Percentiles rank a stretch among this genome's conserved stretches.
Conservation (phyloP, 139 green algal species). For the Chlorella sp. region DNA sequence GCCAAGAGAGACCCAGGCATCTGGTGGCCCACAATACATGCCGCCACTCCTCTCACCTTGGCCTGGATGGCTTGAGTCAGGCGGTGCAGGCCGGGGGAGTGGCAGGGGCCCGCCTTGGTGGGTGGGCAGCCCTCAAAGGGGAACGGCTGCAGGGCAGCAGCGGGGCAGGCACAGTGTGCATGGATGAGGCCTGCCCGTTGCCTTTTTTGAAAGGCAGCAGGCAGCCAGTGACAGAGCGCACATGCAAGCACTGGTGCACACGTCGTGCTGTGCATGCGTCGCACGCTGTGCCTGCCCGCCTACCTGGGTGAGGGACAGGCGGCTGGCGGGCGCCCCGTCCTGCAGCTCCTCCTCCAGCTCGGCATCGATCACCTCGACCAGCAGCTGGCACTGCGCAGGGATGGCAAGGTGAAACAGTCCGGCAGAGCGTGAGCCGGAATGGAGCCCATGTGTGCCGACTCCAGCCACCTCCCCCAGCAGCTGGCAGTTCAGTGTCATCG, state of each 20-base stretch:
- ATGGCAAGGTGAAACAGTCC: too few relatives aligned
- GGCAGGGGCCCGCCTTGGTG: conserved; percentile 29
- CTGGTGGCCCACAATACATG: too few relatives aligned
- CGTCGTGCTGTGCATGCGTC: too few relatives aligned
- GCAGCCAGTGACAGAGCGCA: too few relatives aligned
- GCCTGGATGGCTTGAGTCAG: conserved; percentile 35
- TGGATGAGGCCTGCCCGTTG: too few relatives aligned
- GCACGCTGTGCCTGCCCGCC: too few relatives aligned
- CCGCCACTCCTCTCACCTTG: neutral
- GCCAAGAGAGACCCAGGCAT: too few relatives aligned
- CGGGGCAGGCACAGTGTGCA: neutral
- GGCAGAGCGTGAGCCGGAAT: too few relatives aligned
- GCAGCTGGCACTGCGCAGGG: conserved; percentile 16
- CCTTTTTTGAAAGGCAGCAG: too few relatives aligned
- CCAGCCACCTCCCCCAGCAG: conserved; percentile 5
- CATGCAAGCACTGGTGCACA: too few relatives aligned
- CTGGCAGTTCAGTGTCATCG: too few relatives aligned
- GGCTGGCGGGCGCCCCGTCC: neutral
- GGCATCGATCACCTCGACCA: conserved; percentile 44
- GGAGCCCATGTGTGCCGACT: too few relatives aligned
- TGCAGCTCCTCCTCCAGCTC: conserved; percentile 57
- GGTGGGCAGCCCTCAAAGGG: conserved; percentile 57
- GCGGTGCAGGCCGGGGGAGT: conserved; percentile 48
- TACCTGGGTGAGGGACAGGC: conserved; percentile 12
- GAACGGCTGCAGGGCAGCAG: conserved; percentile 42